Evolutionary conservation across 805 yeast genomes (phyloP).

Genomic region (Candida silvatica): DNA sequence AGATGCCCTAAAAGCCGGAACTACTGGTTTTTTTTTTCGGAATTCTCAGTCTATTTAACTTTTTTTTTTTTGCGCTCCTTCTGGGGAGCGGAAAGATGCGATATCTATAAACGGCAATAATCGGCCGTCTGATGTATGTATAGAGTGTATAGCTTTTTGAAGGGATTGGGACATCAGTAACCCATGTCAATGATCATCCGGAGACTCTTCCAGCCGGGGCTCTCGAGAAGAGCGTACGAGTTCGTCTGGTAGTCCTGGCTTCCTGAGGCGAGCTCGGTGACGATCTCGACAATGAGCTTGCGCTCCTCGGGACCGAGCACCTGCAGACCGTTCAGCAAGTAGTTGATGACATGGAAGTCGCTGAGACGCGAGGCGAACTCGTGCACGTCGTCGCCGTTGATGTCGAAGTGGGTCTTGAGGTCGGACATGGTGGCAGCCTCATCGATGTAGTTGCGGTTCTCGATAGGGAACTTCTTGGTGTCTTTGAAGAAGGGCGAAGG

Average conservation of each 20-base stretch:
- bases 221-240: constrained; percentile 39
- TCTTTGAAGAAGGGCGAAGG: constrained; percentile 43
- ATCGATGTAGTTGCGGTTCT: constrained; percentile 71
- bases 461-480: constrained; percentile 54
- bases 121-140: too few species aligned
- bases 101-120: too few species aligned
- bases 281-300: constrained; percentile 37
- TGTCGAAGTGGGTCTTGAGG: constrained; percentile 38
- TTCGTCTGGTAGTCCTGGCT: constrained; percentile 17
- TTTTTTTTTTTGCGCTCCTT: too few species aligned
- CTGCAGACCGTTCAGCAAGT: constrained; percentile 40
- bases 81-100: too few species aligned
- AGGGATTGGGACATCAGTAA: too few species aligned
- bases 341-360: constrained; percentile 74
- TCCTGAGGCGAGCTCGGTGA: constrained; percentile 30
- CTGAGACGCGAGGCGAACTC: constrained; percentile 23
- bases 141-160: too few species aligned
- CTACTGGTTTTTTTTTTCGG: too few species aligned
- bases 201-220: constrained; percentile 80
- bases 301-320: constrained; percentile 52
- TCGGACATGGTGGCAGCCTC: constrained; percentile 58
- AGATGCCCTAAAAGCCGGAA: too few species aligned
- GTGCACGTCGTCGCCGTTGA: constrained; percentile 12
- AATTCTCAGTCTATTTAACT: too few species aligned
- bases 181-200: constrained; percentile 34